Conservation (phyloP, 108 stramenopile genomes). For the Aurantiochytrium sp. region DNA sequence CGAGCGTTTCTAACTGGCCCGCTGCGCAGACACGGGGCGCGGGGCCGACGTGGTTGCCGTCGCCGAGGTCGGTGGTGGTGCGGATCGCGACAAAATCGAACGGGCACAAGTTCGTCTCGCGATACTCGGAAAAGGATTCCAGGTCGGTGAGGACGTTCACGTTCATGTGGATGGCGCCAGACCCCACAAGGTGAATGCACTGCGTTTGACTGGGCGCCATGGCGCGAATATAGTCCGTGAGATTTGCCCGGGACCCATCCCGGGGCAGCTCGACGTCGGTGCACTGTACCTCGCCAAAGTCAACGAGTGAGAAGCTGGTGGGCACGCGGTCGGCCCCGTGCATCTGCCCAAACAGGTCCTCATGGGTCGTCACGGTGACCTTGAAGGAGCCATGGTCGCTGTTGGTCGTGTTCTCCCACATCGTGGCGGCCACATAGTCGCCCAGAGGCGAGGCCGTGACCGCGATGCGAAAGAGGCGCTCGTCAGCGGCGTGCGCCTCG, state of each 20-base stretch:
- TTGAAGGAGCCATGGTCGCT: background rate
- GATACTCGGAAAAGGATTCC: background rate
- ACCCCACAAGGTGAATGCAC: background rate
- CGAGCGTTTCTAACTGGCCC: background rate
- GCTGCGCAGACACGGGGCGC: background rate
- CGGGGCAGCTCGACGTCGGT: background rate
- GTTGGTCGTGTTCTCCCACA: background rate
- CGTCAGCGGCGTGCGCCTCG: background rate
- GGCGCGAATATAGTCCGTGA: background rate
- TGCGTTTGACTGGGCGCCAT: background rate
- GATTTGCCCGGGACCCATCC: background rate
- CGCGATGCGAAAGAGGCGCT: background rate
- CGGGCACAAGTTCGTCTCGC: background rate
- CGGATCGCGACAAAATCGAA: background rate
- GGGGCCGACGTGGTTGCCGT: background rate
- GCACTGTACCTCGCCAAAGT: background rate
- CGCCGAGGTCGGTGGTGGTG: background rate
- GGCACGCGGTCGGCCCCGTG: background rate
- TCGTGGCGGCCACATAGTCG: background rate
- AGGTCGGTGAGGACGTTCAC: background rate
- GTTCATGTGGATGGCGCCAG: background rate
- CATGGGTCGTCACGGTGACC: background rate
- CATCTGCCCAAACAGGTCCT: background rate
- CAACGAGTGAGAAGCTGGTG: background rate
- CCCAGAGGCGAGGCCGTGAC: background rate